Evolutionary conservation across 2,329 filamentous ascomycete genomes (phyloP).

Genomic region (Emmonsiellopsis sp.): DNA sequence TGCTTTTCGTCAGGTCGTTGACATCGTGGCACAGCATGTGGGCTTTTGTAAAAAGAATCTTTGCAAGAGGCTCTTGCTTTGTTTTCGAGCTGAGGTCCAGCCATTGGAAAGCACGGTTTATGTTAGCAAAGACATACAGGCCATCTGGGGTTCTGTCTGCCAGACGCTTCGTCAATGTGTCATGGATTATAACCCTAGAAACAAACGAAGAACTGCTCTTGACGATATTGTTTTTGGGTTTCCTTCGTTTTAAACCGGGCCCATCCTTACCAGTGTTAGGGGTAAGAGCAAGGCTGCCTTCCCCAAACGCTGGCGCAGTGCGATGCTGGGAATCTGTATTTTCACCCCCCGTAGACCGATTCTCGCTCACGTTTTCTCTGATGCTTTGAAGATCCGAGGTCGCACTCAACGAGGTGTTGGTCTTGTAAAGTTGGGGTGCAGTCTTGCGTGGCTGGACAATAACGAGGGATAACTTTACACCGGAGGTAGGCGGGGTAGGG

Average conservation of each 20-base stretch:
- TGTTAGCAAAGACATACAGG: slow-evolving; percentile 85
- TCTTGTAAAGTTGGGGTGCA: slow-evolving; percentile 39
- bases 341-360: slow-evolving; percentile 36
- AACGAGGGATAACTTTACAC: slow-evolving; percentile 75
- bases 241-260: slow-evolving; percentile 62
- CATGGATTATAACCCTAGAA: slow-evolving; percentile 88
- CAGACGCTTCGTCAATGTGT: slow-evolving; percentile 67
- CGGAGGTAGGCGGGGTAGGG: slow-evolving; percentile 71
- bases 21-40: slow-evolving; percentile 93
- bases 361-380: slow-evolving; percentile 54
- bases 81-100: slow-evolving; percentile 66
- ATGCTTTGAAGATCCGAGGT: slow-evolving; percentile 36
- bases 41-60: slow-evolving; percentile 93
- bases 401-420: slow-evolving; percentile 42
- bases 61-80: slow-evolving; percentile 81
- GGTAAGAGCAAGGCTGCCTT: slow-evolving; percentile 68
- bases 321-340: slow-evolving; percentile 38
- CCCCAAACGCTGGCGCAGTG: slow-evolving; percentile 63
- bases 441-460: slow-evolving; percentile 55
- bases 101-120: slow-evolving; percentile 95
- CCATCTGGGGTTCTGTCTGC: slow-evolving; percentile 70
- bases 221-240: slow-evolving; percentile 96
- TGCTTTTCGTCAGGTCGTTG: slow-evolving; percentile 70
- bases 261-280: slow-evolving; percentile 55
- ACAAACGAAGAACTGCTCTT: slow-evolving; percentile 99